Evolutionary conservation across 331 rosid genomes (phyloP), one percentile per base, ranked within the genome.

Genomic region (Quercus tomentella): DNA sequence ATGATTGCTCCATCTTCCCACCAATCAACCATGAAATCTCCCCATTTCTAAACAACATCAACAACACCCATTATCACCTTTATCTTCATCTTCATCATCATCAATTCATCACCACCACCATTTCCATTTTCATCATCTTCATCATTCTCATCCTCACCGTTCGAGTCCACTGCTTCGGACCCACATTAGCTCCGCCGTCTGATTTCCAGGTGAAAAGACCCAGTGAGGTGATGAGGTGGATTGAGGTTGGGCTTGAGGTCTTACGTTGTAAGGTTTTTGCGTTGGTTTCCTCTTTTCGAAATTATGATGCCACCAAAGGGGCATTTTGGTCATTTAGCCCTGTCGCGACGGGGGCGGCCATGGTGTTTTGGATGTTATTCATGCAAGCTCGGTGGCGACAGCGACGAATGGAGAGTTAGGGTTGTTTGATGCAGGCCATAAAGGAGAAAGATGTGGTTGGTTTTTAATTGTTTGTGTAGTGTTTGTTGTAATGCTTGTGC

Each of bases 1-100:
- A 56, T n/a, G 85, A 83, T 55, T 74, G 70, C 78, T 78, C 81
- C 55, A 74, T 85, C 35, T 88, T 88, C 72, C 91, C 91, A 75
- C 91, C 91, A 52, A 56, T 57, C 15, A 81, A 85, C 61, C 89
- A 88, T 68, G 89, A 88, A 88, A 86, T 70, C 87, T 86, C 16
- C 79, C 65, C 81, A 61, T 43, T 57, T 81, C 78, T 0, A 20
- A 69, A 3, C 65, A 62, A 28, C 61, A 79, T 15, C 77, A 61
- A 3, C 62, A 55, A 30, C 70, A 58, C 74, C 72, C 76, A 7
- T 45, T 57, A 22, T 68, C 84, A 28, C 74, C 84, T 3, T 63
- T 45, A 1, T 75, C 79, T 26, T 78, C 87, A n/a, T 73, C 76
- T 0, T 70, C 68, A 0, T 66, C 81, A 3, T 58, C 72, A 4